These are phyloP conservation scores for Geopyxis carbonaria DNA, from an alignment of 495 filamentous ascomycete species.

Conservation along the genomic window DNA sequence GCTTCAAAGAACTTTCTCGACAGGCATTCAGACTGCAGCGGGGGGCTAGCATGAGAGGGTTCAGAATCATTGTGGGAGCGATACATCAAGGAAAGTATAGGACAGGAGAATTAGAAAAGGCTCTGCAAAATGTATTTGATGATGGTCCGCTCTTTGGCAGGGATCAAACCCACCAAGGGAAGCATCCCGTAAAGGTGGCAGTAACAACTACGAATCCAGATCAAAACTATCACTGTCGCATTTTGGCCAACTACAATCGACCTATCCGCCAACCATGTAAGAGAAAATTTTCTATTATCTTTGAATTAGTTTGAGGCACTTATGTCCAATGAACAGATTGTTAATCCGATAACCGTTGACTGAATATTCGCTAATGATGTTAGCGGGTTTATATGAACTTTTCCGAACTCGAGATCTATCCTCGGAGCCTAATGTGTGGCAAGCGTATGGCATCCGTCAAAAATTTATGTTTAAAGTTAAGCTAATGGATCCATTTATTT, in stretches of 20 bases:
- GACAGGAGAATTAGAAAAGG: conserved; percentile 23
- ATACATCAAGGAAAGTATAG: conserved; percentile 29
- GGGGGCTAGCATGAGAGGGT: too few species aligned
- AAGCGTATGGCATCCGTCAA: conserved; percentile 31
- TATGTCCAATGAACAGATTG: too few species aligned
- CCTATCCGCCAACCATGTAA: too few species aligned
- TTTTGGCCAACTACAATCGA: conserved; percentile 33
- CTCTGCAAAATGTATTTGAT: conserved; percentile 23
- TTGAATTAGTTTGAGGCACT: too few species aligned
- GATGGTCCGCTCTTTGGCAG: conserved; percentile 28
- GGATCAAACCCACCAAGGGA: conserved; percentile 6
- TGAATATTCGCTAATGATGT: too few species aligned
- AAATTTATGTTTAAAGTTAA: too few species aligned
- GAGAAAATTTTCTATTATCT: too few species aligned
- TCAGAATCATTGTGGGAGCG: conserved; percentile 22
- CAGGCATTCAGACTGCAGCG: conserved; percentile 15
- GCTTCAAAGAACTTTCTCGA: conserved; percentile 13
- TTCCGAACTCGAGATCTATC: conserved; percentile 27
- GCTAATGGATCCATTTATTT: too few species aligned
- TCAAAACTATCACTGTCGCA: conserved; percentile 18
- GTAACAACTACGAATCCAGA: conserved; percentile 27
- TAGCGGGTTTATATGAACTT: conserved; percentile 28
- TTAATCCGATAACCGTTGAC: too few species aligned
- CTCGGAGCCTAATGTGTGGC: conserved; percentile 32
- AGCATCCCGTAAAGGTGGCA: conserved; percentile 23